Evolutionary conservation across 352 stramenopile genomes (phyloP).

Genomic region (Phytophthora rubi): DNA sequence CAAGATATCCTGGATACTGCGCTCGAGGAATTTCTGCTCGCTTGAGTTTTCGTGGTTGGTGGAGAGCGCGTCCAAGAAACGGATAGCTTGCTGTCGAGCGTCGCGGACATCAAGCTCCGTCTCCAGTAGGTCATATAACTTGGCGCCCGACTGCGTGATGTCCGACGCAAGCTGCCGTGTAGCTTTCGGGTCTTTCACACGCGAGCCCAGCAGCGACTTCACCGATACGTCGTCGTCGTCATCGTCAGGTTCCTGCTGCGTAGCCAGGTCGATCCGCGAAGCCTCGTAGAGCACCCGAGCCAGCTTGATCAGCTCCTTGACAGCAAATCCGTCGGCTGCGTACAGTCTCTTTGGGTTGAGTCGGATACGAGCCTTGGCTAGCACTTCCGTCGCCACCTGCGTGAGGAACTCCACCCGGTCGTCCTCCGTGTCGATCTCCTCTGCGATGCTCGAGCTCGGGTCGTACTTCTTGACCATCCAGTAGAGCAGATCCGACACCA

Average conservation of each 20-base stretch:
- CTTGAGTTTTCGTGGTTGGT: constrained; percentile 84
- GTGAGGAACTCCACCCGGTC: constrained; percentile 96
- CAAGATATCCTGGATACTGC: constrained; percentile 81
- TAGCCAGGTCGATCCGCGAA: constrained; percentile 67
- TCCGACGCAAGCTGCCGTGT: constrained; percentile 92
- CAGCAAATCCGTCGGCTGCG: constrained; percentile 92
- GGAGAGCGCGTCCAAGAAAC: constrained; percentile 92
- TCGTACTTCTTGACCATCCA: constrained; percentile 97
- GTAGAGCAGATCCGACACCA: constrained; percentile 96
- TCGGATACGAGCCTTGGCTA: constrained; percentile 91
- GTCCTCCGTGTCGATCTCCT: constrained; percentile 96
- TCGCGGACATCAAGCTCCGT: constrained; percentile 91
- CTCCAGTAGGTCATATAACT: constrained; percentile 92
- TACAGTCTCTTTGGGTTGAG: constrained; percentile 97
- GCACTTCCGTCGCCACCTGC: constrained; percentile 78
- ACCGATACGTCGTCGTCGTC: constrained; percentile 78
- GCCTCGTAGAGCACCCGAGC: constrained; percentile 93
- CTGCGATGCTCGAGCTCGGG: constrained; percentile 83
- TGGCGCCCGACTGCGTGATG: constrained; percentile 94
- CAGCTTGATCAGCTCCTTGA: constrained; percentile 96
- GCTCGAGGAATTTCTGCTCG: constrained; percentile 91
- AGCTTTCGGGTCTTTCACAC: constrained; percentile 89
- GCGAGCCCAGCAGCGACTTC: constrained; percentile 74
- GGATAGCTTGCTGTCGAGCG: constrained; percentile 82
- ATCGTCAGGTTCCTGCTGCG: constrained; percentile 62